Evolutionary conservation across 768 basidiomycete species (phyloP), one percentile per base, ranked within the genome.

Genomic region (Calvatia gigantea): DNA sequence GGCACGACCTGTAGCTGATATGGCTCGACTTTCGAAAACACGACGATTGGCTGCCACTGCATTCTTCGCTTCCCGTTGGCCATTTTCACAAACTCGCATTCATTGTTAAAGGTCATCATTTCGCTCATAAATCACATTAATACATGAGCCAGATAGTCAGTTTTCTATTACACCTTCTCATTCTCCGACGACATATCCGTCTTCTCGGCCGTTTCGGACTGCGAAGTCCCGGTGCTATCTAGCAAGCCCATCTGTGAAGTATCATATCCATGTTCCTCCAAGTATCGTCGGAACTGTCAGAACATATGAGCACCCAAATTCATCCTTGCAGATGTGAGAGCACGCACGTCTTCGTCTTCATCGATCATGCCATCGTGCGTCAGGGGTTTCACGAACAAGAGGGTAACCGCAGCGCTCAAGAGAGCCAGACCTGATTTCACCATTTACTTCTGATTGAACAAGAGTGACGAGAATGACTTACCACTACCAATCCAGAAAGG

Each of bases 401-500:
- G 77, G 0, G 86, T 85, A 60, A 92, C 71, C 7, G 84, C 19
- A 2, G 94, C 94, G 57, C 89, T 91, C 48, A 93, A 59, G 43
- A 96, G 60, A 3, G 92, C 92, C 45, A 97, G 79, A 35, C 80
- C 85, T 72, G 63, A 59, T 6, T 6, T 17, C 9, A 29, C 45
- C 23, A 11, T 38, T 31, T 14, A 57, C n/a, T 61, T 49, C 57
- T 47, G 49, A 5, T 37, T 6, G 42, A 25, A 50, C 1, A 6
- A 12, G 44, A 25, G 51, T 29, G 21, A 15, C 17, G 32, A 33
- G 14, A n/a, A 15, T 14, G 9, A 64, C 73, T 19, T 61, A 76
- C 85, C 87, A 61, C 88, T 89, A n/a, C 79, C 91, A 59, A 93
- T 68, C 89, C 87, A 92, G 80, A 93, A 93, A 12, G 91, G 91